phyloP scores from a whole-genome alignment of 768 basidiomycete species.

The Epithele typhae region DNA sequence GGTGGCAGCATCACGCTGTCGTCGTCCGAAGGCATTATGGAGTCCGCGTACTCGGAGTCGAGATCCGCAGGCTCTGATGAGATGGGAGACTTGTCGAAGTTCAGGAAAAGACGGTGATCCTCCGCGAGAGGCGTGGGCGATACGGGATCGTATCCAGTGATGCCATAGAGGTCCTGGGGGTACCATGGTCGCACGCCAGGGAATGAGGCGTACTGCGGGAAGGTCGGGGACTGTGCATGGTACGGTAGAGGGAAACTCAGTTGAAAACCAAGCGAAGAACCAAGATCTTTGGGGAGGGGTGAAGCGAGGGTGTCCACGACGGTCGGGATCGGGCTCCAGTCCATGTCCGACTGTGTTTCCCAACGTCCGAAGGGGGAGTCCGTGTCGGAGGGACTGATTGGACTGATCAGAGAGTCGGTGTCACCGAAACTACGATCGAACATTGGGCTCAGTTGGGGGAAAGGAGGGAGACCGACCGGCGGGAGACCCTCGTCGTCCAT shows the following conservation, averaged over 20 bases:
- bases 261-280: constrained; percentile 8
- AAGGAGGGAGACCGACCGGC: constrained; percentile 6
- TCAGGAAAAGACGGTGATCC: constrained; percentile 4
- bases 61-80: constrained; percentile 10
- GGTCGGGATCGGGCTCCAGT: constrained; percentile 15
- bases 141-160: no score
- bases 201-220: no score
- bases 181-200: no score
- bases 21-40: constrained; percentile 17
- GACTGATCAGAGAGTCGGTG: constrained; percentile 1
- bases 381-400: not conserved
- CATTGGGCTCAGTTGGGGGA: not conserved
- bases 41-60: constrained; percentile 17
- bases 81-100: constrained; percentile 1
- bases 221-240: no score
- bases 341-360: constrained; percentile 7
- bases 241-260: no score
- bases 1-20: constrained; percentile 4
- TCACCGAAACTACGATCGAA: constrained; percentile 3
- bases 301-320: constrained; percentile 6
- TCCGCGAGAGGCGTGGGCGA: not conserved
- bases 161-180: no score
- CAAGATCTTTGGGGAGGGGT: constrained; percentile 10
- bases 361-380: not conserved
- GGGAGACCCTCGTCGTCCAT: constrained; percentile 8